These are phyloP conservation scores for Pisolithus sp. DNA, from an alignment of 768 basidiomycete species.

Conservation along the genomic window DNA sequence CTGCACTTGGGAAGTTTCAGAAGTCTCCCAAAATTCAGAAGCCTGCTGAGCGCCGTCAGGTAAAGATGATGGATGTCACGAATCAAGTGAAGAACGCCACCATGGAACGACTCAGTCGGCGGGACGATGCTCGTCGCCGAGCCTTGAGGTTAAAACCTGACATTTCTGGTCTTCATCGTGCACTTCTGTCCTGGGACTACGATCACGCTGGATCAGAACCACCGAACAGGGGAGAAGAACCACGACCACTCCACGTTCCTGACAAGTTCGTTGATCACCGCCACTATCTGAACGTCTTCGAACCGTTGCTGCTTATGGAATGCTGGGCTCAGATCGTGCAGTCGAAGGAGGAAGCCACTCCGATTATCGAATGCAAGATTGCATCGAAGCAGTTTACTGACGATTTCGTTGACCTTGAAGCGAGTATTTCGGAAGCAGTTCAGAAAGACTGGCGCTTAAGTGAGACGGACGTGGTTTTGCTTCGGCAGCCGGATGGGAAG, in stretches of 20 bases:
- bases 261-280: conserved; percentile 55
- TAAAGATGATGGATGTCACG: conserved; percentile 57
- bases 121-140: conserved; percentile 54
- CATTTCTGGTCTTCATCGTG: conserved; percentile 67
- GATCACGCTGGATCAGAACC: conserved; percentile 58
- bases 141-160: conserved; percentile 78
- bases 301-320: conserved; percentile 82
- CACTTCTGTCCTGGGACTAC: conserved; percentile 84
- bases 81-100: conserved; percentile 36
- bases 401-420: conserved; percentile 77
- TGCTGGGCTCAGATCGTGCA: conserved; percentile 84
- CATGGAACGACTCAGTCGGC: conserved; percentile 45
- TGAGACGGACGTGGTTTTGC: conserved; percentile 83
- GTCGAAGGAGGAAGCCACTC: conserved; percentile 60
- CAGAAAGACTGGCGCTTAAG: conserved; percentile 67
- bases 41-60: conserved; percentile 50
- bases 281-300: conserved; percentile 71
- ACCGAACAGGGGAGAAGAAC: conserved; percentile 38
- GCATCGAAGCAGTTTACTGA: conserved; percentile 66
- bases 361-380: conserved; percentile 57
- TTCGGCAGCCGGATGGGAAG: conserved; percentile 51
- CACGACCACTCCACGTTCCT: conserved; percentile 44
- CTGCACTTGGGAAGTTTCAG: conserved; percentile 52
- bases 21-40: conserved; percentile 56
- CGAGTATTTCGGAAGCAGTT: conserved; percentile 51